A percentile compares a stretch with the other conserved stretches of the same genome.
Evolutionary conservation across 306 rosid genomes (phyloP).

Genomic region (Potentilla sterilis): DNA sequence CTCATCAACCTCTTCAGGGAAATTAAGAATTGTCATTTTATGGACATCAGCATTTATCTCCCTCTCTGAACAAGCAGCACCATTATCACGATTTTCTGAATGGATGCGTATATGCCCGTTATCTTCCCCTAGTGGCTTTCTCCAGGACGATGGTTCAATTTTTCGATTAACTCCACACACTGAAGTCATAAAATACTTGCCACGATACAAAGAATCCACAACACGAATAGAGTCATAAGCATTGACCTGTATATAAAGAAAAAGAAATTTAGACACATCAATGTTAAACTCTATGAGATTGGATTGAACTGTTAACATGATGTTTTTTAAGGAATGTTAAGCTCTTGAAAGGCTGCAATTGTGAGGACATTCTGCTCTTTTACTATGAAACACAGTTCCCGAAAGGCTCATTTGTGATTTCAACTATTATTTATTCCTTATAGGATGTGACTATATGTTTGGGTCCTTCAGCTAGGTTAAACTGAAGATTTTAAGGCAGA

Average conservation of each 20-base stretch:
- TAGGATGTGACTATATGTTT: not conserved
- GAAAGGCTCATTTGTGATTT: not conserved
- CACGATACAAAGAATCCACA: constrained; percentile 65
- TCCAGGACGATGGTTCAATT: constrained; percentile 42
- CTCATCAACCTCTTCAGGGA: constrained; percentile 43
- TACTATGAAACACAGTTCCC: not conserved
- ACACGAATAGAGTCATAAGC: constrained; percentile 68
- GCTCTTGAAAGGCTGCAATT: not conserved
- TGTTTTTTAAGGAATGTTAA: not conserved
- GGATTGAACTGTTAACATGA: not conserved
- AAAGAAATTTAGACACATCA: not conserved
- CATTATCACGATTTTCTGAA: constrained; percentile 22
- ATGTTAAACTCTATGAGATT: not conserved
- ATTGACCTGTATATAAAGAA: constrained; percentile 60
- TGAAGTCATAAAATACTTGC: constrained; percentile 74
- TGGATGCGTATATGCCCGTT: constrained; percentile 22
- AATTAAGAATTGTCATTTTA: constrained; percentile 83
- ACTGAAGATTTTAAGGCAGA: not conserved
- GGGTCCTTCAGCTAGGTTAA: not conserved
- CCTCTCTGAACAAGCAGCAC: constrained; percentile 29
- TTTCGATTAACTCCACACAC: constrained; percentile 34
- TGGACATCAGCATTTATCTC: constrained; percentile 50
- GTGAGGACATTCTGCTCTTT: not conserved
- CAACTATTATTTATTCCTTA: not conserved
- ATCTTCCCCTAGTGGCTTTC: constrained; percentile 31